Percentiles rank a stretch among this genome's conserved stretches.
Conservation (phyloP, 768 basidiomycete genomes). For the Pisolithus microcarpus region DNA sequence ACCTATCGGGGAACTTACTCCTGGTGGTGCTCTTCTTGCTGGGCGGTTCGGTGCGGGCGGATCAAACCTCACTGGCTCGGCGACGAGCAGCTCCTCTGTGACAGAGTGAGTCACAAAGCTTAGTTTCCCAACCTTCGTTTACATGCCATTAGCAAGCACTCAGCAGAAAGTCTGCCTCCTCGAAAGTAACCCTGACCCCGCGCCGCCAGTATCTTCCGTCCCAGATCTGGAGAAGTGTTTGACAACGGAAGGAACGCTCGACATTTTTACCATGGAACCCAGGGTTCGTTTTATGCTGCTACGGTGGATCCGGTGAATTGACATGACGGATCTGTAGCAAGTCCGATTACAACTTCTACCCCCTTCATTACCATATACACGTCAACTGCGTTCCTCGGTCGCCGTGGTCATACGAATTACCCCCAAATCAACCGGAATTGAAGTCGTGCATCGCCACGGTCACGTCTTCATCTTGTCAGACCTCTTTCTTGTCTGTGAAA, state of each 20-base stretch:
- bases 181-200: slow-evolving; percentile 47
- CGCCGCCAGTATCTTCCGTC: slow-evolving; percentile 51
- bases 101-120: slow-evolving; percentile 40
- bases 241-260: slow-evolving; percentile 70
- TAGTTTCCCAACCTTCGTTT: not conserved
- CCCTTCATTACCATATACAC: slow-evolving; percentile 66
- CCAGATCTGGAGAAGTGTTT: slow-evolving; percentile 77
- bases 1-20: not conserved
- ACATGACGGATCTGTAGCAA: slow-evolving; percentile 41
- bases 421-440: slow-evolving; percentile 65
- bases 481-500: slow-evolving; percentile 84
- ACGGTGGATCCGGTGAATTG: slow-evolving; percentile 2
- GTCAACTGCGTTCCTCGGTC: slow-evolving; percentile 65
- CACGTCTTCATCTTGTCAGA: slow-evolving; percentile 90
- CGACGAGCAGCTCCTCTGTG: slow-evolving; percentile 45
- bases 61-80: slow-evolving; percentile 46
- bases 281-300: slow-evolving; percentile 48
- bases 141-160: slow-evolving; percentile 41
- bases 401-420: slow-evolving; percentile 73
- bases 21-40: slow-evolving; percentile 10
- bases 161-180: slow-evolving; percentile 51
- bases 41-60: slow-evolving; percentile 19
- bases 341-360: slow-evolving; percentile 89
- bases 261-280: slow-evolving; percentile 92
- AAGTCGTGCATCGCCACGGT: slow-evolving; percentile 68